Evolutionary conservation across 176 grass and related monocot species (phyloP).

Genomic region (Chrysopogon serrulatus): DNA sequence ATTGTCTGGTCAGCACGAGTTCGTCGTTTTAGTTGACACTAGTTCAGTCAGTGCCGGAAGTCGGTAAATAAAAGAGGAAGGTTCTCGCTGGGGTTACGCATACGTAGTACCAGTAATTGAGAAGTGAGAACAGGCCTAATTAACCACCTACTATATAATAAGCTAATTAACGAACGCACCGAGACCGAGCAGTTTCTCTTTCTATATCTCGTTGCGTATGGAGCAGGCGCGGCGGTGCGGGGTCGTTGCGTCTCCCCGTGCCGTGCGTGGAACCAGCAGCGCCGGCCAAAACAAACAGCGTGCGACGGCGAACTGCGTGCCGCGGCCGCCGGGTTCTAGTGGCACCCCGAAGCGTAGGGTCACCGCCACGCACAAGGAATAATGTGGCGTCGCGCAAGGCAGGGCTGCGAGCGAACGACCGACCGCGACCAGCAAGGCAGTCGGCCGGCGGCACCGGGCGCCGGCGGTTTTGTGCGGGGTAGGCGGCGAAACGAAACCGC

Average conservation of each 20-base stretch:
- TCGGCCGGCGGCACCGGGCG: background rate
- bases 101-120: no score
- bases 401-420: background rate
- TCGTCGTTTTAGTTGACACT: background rate
- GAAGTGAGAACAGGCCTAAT: background rate
- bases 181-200: background rate
- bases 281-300: background rate
- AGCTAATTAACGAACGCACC: background rate
- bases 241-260: background rate
- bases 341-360: background rate
- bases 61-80: background rate
- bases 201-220: background rate
- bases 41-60: background rate
- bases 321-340: background rate
- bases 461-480: background rate
- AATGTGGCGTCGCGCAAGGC: no score
- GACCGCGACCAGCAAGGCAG: background rate
- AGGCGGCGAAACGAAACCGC: conserved; percentile 8
- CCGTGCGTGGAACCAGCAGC: no score
- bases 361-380: background rate
- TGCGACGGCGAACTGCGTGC: background rate
- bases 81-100: background rate
- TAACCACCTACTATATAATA: no score
- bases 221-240: background rate
- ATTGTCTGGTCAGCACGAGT: background rate